Evolutionary conservation across 2,329 filamentous ascomycete genomes (phyloP).

Genomic region (Hymenoscyphus fructigenus): DNA sequence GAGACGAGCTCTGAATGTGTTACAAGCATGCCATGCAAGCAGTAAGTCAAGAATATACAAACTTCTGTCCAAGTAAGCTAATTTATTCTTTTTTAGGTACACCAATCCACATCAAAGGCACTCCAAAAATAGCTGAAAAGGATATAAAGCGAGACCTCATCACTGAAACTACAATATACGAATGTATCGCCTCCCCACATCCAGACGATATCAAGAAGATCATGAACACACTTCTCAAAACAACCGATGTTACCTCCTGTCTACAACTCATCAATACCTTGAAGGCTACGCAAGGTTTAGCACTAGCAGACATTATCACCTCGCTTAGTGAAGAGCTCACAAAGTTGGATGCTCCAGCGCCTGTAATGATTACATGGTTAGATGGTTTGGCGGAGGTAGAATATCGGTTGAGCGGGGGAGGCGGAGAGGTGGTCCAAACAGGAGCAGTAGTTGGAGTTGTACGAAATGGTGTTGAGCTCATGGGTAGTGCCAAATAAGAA

Average conservation of each 20-base stretch:
- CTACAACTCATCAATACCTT: constrained; percentile 84
- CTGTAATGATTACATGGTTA: constrained; percentile 89
- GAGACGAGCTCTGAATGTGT: constrained; percentile 88
- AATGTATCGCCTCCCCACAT: constrained; percentile 93
- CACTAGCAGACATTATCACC: constrained; percentile 90
- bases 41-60: constrained; percentile 52
- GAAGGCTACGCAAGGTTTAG: constrained; percentile 81
- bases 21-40: constrained; percentile 95
- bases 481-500: constrained; percentile 39
- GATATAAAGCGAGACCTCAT: constrained; percentile 79
- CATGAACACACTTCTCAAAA: constrained; percentile 77
- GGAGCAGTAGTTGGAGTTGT: constrained; percentile 90
- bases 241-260: constrained; percentile 84
- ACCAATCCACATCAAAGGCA: constrained; percentile 61
- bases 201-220: constrained; percentile 86
- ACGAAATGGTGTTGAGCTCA: constrained; percentile 79
- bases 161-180: constrained; percentile 90
- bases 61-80: neutral
- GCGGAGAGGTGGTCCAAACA: constrained; percentile 84
- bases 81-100: constrained; percentile 51
- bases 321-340: constrained; percentile 79
- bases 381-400: constrained; percentile 91
- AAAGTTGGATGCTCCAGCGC: constrained; percentile 78
- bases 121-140: constrained; percentile 58
- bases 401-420: constrained; percentile 84